phyloP scores from a whole-genome alignment of 495 filamentous ascomycete species.

The Aspergillus baeticus region DNA sequence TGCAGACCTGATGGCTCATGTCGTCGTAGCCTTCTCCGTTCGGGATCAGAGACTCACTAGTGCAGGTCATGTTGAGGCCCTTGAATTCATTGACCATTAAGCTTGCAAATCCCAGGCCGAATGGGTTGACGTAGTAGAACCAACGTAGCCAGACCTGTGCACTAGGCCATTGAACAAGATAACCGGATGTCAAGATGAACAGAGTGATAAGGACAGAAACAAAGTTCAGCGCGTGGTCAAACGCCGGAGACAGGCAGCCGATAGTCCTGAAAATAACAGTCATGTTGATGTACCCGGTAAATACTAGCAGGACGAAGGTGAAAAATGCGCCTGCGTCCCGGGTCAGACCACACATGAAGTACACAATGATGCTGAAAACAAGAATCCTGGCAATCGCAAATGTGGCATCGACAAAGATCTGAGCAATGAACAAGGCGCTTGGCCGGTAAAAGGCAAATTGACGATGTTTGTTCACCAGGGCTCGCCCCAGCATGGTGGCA shows the following conservation, averaged over 20 bases:
- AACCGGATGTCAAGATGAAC: conserved; percentile 76
- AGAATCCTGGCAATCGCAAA: conserved; percentile 67
- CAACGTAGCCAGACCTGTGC: conserved; percentile 74
- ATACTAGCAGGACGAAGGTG: conserved; percentile 69
- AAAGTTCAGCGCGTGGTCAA: conserved; percentile 83
- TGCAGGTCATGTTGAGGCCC: conserved; percentile 60
- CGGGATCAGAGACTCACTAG: conserved; percentile 62
- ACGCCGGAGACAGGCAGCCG: conserved; percentile 76
- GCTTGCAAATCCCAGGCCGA: conserved; percentile 69
- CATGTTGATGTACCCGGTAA: conserved; percentile 72
- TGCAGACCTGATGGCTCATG: conserved; percentile 72
- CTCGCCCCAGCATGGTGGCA: conserved; percentile 67
- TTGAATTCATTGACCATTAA: conserved; percentile 86
- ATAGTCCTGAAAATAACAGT: conserved; percentile 78
- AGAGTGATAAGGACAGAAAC: conserved; percentile 73
- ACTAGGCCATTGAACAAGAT: conserved; percentile 71
- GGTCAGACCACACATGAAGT: conserved; percentile 73
- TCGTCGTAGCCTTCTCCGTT: conserved; percentile 61
- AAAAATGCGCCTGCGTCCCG: conserved; percentile 73
- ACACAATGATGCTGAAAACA: conserved; percentile 72
- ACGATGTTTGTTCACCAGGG: conserved; percentile 76
- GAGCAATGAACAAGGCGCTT: conserved; percentile 75
- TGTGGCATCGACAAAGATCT: conserved; percentile 73
- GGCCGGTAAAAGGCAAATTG: conserved; percentile 78
- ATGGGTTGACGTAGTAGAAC: conserved; percentile 79